A percentile compares a stretch with the other conserved stretches of the same genome.
phyloP scores from a whole-genome alignment of 257 asterid species.

The Fraxinus excelsior region DNA sequence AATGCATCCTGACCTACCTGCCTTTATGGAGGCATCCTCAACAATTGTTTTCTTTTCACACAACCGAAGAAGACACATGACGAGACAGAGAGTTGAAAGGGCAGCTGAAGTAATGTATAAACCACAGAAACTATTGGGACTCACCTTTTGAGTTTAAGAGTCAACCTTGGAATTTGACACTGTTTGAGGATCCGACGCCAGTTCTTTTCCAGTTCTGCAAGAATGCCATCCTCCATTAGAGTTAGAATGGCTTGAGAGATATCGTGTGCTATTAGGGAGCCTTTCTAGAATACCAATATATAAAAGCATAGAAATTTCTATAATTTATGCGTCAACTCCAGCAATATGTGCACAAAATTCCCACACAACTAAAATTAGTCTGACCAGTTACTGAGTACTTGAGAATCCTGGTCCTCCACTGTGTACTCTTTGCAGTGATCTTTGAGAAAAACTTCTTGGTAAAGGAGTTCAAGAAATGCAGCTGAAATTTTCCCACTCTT shows the following conservation, averaged over 20 bases:
- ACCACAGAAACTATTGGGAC: conserved; percentile 36
- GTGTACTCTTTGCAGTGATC: conserved; percentile 33
- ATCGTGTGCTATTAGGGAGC: conserved; percentile 36
- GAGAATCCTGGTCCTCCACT: background rate
- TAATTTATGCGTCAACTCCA: background rate
- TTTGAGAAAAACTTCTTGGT: conserved; percentile 34
- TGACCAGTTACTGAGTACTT: background rate
- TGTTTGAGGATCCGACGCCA: conserved; percentile 26
- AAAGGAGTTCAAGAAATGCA: too few species aligned
- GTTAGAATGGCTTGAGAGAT: conserved; percentile 39
- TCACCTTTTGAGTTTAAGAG: conserved; percentile 12
- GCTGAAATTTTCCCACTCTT: too few species aligned
- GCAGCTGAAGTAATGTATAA: conserved; percentile 32
- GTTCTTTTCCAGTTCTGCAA: conserved; percentile 11
- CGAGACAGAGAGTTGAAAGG: conserved; percentile 29
- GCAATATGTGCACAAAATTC: background rate
- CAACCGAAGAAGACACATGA: conserved; percentile 15
- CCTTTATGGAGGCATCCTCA: too few species aligned
- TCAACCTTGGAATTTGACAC: conserved; percentile 20
- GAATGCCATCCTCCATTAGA: conserved; percentile 29
- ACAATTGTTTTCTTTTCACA: too few species aligned
- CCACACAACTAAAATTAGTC: background rate
- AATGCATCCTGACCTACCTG: too few species aligned
- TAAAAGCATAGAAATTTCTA: background rate
- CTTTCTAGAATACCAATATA: conserved; percentile 37